Conservation (phyloP, 2,329 filamentous ascomycete species). For the Ophiosphaerella korrae region DNA sequence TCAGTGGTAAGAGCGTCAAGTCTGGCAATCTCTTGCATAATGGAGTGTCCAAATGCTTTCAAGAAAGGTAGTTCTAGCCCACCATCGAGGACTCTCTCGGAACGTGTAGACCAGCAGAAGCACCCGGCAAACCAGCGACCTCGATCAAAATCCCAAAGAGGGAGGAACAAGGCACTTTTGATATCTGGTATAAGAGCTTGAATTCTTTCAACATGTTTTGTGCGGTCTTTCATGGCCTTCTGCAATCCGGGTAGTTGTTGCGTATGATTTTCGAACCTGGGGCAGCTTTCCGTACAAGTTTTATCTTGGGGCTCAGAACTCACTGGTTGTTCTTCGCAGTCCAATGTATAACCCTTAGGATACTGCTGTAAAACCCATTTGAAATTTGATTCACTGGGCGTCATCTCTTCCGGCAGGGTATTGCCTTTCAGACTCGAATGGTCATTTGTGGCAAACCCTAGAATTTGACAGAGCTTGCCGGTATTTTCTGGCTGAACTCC, state of each 20-base stretch:
- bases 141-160: conserved; percentile 37
- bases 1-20: conserved; percentile 46
- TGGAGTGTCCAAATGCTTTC: conserved; percentile 47
- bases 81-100: conserved; percentile 19
- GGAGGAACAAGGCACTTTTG: conserved; percentile 32
- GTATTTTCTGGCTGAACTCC: neutral
- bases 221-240: neutral
- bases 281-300: neutral
- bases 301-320: neutral
- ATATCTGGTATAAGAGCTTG: conserved; percentile 54
- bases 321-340: conserved; percentile 4
- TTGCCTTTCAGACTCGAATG: conserved; percentile 5
- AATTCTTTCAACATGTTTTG: conserved; percentile 25
- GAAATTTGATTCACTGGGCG: conserved; percentile 6
- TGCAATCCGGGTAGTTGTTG: neutral
- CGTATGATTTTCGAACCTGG: neutral
- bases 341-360: conserved; percentile 9
- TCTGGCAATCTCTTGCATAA: conserved; percentile 60
- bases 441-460: conserved; percentile 15
- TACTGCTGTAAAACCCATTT: conserved; percentile 10
- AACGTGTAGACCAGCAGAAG: conserved; percentile 28
- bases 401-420: conserved; percentile 4
- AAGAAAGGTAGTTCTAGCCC: conserved; percentile 27
- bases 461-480: conserved; percentile 18
- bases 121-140: conserved; percentile 33